Base-by-base conservation (phyloP, 306 rosid species). In the Citrullus amarus region DNA sequence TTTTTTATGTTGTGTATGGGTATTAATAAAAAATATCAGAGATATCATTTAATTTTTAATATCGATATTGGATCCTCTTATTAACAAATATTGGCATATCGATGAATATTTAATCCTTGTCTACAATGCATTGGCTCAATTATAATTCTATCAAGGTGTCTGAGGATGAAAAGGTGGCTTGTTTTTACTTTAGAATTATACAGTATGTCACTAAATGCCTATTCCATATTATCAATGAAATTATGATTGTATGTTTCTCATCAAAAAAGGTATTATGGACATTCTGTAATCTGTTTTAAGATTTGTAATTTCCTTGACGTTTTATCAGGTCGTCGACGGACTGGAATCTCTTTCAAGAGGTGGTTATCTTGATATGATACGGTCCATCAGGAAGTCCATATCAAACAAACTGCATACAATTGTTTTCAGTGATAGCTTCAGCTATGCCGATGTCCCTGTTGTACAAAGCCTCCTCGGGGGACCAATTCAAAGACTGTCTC, bases 261-360 rank as follows among this genome's bases (percentile, higher is more conserved):
- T 25, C 28, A 25, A 25, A 25, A 25, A 25, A 25, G 28, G 18
- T 72, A 25, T 70, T 43, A 70, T 56, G 48, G n/a, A 20, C 48
- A 55, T 62, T 43, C 59, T 76, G 60, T 48, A 55, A 57, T 43
- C 59, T 76, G 60, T 48, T 28, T 79, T 34, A 71, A 79, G 80
- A 48, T 79, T 79, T 72, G 51, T 81, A 59, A 51, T 83, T 56
- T 11, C 78, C 61, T 84, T 72, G 54, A 79, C 60, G 71, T 68
- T 76, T 82, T 78, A 61, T 82, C 78, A 95, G 99, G 96, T 92
- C 15, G 84, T 92, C 46, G 93, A 95, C 70, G 97, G 91, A 79
- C 84, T 91, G 67, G 83, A 88, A 72, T 79, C 89, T 77, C 79
- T 87, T 62, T 79, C 84, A 53, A 63, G 65, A 59, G 58, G 84